phyloP scores from a whole-genome alignment of 441 rosid species.

The Brassica hybrid region DNA sequence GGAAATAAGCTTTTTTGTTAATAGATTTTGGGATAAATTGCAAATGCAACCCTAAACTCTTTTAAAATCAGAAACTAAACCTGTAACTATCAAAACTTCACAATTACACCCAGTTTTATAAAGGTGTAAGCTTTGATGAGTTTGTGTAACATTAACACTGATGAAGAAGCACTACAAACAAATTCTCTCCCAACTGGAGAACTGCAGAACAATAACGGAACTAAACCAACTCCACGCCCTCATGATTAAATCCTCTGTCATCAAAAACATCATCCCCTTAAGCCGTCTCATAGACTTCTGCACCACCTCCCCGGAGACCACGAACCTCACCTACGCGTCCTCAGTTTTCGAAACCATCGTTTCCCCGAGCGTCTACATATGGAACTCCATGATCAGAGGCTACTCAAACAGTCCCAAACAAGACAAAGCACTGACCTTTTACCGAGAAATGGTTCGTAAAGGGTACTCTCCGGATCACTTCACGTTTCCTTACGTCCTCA shows the following conservation, averaged over 20 bases:
- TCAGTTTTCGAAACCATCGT: constrained; percentile 40
- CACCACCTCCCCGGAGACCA: constrained; percentile 24
- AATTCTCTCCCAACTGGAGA: constrained; percentile 41
- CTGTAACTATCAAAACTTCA: not conserved
- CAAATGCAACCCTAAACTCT: not conserved
- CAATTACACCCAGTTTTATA: too few relatives aligned
- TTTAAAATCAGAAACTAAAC: not conserved
- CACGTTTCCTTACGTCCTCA: constrained; percentile 47
- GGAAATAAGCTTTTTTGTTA: too few relatives aligned
- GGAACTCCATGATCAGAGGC: constrained; percentile 54
- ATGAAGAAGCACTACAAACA: constrained; percentile 44
- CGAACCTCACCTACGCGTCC: constrained; percentile 39
- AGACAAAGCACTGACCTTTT: constrained; percentile 39
- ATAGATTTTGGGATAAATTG: not conserved
- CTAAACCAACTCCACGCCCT: constrained; percentile 44
- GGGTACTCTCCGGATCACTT: constrained; percentile 42
- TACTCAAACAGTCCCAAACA: constrained; percentile 34
- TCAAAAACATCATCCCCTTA: constrained; percentile 45
- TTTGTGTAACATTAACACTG: not conserved
- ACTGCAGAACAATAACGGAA: constrained; percentile 41
- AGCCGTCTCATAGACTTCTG: constrained; percentile 45
- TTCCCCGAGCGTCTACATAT: constrained; percentile 45
- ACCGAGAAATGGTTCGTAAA: constrained; percentile 40
- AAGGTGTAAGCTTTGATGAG: not conserved
- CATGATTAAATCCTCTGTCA: constrained; percentile 46